Base-by-base conservation (phyloP, 371 early-diverging fungal species). In the Mucor piriformis region DNA sequence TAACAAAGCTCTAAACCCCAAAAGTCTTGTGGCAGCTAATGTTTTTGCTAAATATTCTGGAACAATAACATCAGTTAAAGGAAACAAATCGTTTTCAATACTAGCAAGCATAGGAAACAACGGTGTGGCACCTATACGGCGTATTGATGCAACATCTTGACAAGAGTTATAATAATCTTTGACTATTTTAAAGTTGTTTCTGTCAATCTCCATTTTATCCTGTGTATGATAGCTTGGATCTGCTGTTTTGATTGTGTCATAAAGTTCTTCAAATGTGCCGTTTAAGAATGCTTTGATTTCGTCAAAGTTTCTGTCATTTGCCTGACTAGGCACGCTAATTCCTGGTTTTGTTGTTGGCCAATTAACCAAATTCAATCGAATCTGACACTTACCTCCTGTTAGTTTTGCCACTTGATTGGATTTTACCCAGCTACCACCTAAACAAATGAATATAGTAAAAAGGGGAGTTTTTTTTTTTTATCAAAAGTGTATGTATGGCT, bases 161-260 rank as follows among this genome's bases (percentile, higher is more conserved):
- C 87, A 87, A 12, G 75, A 59, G n/a, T 55, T 43, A 50, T 83
- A 87, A 3, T 80, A 79, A 16, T 67, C 47, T 46, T 79, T 66
- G 8, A 80, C 38, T 48, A 73, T 64, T 16, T 67, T 62, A 34
- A 84, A 82, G 24, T 79, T 81, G 10, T 65, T 53, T 44, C 64
- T 59, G 29, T 72, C 79, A 7, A 55, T 54, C 10, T 66, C 67
- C 15, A 38, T 49, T 12, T 54, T 27, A 13, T 54, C 55, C 13
- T 25, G 49, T 6, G 62, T 51, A 15, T 66, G 61, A 21, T 50
- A 57, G 2, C 52, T 42, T 29, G 32, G 44, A 3, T 44, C 50
- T 15, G 40, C 47, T 1, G 54, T 24, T 25, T 61, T 52, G 2
- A 64, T 25, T 1, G 56, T 27, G 13, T 66, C 50, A 1, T 34